A percentile compares a stretch with the other conserved stretches of the same genome.
These are phyloP conservation scores for Sphagnum tenellum DNA, from an alignment of 225 moss, liverwort and hornwort genomes.

Conservation along the genomic window DNA sequence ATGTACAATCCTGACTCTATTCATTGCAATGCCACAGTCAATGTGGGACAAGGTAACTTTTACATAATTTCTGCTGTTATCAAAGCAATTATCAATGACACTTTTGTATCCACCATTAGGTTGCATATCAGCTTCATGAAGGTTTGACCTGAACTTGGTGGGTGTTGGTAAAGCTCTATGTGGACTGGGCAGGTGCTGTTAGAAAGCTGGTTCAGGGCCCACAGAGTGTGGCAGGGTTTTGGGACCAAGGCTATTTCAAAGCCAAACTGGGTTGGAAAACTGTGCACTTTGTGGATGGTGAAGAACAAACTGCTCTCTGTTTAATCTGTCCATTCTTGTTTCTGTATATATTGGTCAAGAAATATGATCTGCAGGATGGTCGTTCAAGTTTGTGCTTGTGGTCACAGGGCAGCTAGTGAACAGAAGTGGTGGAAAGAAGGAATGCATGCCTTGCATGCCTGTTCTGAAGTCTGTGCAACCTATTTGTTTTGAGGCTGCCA, in stretches of 20 bases:
- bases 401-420: slow-evolving; percentile 32
- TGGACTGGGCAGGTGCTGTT: slow-evolving; percentile 76
- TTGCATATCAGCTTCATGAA: slow-evolving; percentile 1
- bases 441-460: slow-evolving; percentile 56
- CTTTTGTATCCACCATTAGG: slow-evolving; percentile 6
- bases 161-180: slow-evolving; percentile 46
- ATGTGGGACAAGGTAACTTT: slow-evolving; percentile 65
- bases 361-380: background rate
- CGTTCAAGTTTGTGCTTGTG: slow-evolving; percentile 2
- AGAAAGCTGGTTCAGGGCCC: slow-evolving; percentile 57
- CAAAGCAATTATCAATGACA: background rate
- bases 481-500: slow-evolving; percentile 60
- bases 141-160: background rate
- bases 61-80: too few relatives aligned
- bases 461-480: slow-evolving; percentile 61
- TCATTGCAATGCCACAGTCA: slow-evolving; percentile 71
- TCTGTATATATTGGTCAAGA: background rate
- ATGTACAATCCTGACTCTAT: slow-evolving; percentile 92
- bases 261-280: slow-evolving; percentile 54
- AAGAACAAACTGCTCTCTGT: slow-evolving; percentile 11
- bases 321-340: background rate
- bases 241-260: slow-evolving; percentile 66
- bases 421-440: slow-evolving; percentile 37
- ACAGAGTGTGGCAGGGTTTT: slow-evolving; percentile 43
- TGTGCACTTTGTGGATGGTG: slow-evolving; percentile 37